phyloP scores from a whole-genome alignment of 2,329 filamentous ascomycete genomes.

The Ambrosiella xylebori region DNA sequence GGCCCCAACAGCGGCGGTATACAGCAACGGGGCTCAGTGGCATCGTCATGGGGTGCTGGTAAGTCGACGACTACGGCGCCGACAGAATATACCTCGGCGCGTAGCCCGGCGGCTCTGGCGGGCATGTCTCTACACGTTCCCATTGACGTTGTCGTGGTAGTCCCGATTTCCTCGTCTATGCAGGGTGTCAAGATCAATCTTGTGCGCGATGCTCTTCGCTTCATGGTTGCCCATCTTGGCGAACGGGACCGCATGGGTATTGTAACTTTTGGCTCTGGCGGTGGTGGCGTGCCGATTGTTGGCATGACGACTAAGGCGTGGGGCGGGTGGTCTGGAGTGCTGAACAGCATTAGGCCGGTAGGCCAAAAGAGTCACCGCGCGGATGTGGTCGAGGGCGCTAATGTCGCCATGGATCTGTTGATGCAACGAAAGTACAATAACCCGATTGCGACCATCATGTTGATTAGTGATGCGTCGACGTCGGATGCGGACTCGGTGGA shows the following conservation, averaged over 20 bases:
- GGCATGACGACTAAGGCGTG: constrained; percentile 95
- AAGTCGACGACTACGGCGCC: constrained; percentile 76
- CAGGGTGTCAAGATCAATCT: constrained; percentile 97
- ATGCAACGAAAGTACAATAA: constrained; percentile 97
- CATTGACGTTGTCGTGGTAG: constrained; percentile 87
- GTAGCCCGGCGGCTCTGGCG: constrained; percentile 24
- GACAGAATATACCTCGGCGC: constrained; percentile 71
- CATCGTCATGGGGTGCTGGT: constrained; percentile 63
- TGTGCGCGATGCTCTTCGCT: constrained; percentile 76
- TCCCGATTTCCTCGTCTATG: constrained; percentile 96
- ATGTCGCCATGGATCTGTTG: constrained; percentile 92
- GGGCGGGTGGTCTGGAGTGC: constrained; percentile 74
- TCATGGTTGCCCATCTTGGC: constrained; percentile 76
- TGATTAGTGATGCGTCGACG: constrained; percentile 94
- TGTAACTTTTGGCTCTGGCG: constrained; percentile 90
- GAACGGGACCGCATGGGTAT: constrained; percentile 92
- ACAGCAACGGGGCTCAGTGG: constrained; percentile 64
- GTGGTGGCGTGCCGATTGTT: constrained; percentile 85
- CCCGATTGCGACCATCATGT: constrained; percentile 81
- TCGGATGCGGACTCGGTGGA: constrained; percentile 91
- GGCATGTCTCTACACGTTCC: constrained; percentile 59
- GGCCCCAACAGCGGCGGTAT: constrained; percentile 18
- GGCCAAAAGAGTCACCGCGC: constrained; percentile 93
- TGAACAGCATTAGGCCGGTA: constrained; percentile 77
- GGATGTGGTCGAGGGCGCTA: constrained; percentile 92